These are phyloP conservation scores for Colletotrichum abscissum DNA, from an alignment of 2,329 filamentous ascomycete genomes.

Conservation along the genomic window DNA sequence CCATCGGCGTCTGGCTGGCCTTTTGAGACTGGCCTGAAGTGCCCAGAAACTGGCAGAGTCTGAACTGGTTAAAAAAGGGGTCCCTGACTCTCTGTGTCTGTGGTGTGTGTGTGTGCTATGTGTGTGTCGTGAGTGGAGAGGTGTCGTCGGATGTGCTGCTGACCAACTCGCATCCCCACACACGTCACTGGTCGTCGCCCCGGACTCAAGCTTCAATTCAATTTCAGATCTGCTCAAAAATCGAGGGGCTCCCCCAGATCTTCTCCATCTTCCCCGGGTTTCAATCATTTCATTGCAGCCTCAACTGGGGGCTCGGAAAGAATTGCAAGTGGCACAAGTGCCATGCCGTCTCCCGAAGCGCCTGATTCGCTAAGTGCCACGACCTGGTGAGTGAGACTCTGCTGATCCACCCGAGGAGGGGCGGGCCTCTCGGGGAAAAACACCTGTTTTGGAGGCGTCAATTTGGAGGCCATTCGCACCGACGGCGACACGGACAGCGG, in stretches of 20 bases:
- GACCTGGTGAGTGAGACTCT: slow-evolving; percentile 36
- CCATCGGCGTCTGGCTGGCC: background rate
- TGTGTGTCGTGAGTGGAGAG: slow-evolving; percentile 2
- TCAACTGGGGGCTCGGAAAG: slow-evolving; percentile 31
- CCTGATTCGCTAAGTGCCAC: slow-evolving; percentile 37
- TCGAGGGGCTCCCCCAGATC: slow-evolving; percentile 36
- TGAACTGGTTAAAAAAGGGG: background rate
- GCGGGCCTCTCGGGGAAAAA: slow-evolving; percentile 31
- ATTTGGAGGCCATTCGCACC: slow-evolving; percentile 22
- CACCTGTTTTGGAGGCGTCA: slow-evolving; percentile 21
- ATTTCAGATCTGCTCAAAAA: slow-evolving; percentile 33
- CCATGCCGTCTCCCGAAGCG: slow-evolving; percentile 36
- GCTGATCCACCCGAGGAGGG: slow-evolving; percentile 23
- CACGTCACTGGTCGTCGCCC: slow-evolving; percentile 23
- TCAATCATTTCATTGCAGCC: slow-evolving; percentile 26
- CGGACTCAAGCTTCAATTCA: slow-evolving; percentile 24
- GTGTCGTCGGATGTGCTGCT: slow-evolving; percentile 27
- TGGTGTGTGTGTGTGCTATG: background rate
- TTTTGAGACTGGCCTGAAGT: background rate
- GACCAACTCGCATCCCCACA: slow-evolving; percentile 28
- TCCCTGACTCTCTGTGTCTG: background rate
- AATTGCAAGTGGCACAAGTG: slow-evolving; percentile 27
- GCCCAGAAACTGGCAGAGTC: background rate
- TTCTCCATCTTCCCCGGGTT: slow-evolving; percentile 36
- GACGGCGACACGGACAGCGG: background rate